Conservation (phyloP, 2,329 filamentous ascomycete species). For the Fusarium transvaalense region DNA sequence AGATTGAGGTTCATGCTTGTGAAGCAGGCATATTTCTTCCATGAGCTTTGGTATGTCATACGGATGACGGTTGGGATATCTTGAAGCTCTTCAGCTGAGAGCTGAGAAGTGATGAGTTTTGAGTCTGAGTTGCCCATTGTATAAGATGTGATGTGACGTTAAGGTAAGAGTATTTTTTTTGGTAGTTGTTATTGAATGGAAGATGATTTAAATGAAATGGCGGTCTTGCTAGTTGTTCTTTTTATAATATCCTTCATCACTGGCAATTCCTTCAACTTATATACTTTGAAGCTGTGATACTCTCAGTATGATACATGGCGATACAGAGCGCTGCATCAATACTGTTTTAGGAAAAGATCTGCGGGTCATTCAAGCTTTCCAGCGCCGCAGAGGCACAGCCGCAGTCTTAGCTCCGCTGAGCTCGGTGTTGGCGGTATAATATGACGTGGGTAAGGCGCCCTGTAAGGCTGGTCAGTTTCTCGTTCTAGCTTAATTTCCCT, state of each 20-base stretch:
- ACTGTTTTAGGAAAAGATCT: constrained; percentile 10
- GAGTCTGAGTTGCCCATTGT: constrained; percentile 40
- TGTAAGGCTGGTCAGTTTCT: constrained; percentile 16
- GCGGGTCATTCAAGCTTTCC: neutral
- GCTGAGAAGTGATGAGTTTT: constrained; percentile 18
- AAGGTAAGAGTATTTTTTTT: neutral
- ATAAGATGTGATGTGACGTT: neutral
- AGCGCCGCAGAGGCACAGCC: constrained; percentile 20
- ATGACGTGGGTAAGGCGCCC: constrained; percentile 12
- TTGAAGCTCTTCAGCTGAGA: constrained; percentile 12
- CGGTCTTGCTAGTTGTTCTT: neutral
- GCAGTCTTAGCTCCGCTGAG: neutral
- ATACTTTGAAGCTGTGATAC: constrained; percentile 3
- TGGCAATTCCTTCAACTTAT: constrained; percentile 8
- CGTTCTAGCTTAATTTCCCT: neutral
- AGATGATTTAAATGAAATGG: neutral
- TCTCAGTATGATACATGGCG: neutral
- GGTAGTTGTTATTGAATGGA: neutral
- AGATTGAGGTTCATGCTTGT: constrained; percentile 16
- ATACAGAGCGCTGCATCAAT: constrained; percentile 10
- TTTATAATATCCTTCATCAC: neutral
- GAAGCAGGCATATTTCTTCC: constrained; percentile 15
- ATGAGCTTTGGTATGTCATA: constrained; percentile 31
- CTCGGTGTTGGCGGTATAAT: constrained; percentile 8
- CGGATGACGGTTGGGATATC: constrained; percentile 25